phyloP scores from a whole-genome alignment of 345 rosid genomes.

The Triadica sebifera region DNA sequence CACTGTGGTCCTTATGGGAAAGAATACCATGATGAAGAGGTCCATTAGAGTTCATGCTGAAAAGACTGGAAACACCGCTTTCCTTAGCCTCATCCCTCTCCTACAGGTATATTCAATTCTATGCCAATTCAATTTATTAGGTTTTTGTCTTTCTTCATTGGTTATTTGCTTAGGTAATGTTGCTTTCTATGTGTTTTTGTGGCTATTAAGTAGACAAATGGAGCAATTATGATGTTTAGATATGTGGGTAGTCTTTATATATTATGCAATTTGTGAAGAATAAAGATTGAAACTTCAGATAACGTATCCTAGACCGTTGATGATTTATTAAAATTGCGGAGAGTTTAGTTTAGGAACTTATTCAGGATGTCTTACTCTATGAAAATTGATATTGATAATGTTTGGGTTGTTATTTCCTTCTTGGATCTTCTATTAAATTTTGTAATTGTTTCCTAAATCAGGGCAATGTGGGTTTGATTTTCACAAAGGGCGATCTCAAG shows the following conservation, averaged over 20 bases:
- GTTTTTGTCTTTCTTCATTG: background rate
- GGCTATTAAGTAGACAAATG: no score
- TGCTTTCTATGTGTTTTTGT: no score
- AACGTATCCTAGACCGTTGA: no score
- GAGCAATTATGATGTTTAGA: no score
- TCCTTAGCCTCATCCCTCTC: conserved; percentile 68
- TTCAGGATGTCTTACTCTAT: background rate
- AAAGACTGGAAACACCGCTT: conserved; percentile 56
- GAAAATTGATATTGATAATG: background rate
- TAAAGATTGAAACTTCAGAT: no score
- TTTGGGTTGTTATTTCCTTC: background rate
- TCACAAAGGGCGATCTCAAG: conserved; percentile 95
- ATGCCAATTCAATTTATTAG: background rate
- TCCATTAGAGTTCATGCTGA: conserved; percentile 73
- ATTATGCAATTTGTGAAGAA: no score
- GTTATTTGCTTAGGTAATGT: background rate
- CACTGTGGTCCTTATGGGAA: conserved; percentile 88
- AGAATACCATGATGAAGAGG: conserved; percentile 97
- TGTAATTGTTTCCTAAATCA: conserved; percentile 9
- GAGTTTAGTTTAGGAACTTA: no score
- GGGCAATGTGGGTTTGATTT: conserved; percentile 96
- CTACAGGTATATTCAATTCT: conserved; percentile 56
- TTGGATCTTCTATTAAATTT: background rate
- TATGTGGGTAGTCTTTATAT: no score
- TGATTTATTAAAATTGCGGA: no score